Evolutionary conservation across 345 rosid genomes (phyloP).

Genomic region (Gossypium rotundifolium): DNA sequence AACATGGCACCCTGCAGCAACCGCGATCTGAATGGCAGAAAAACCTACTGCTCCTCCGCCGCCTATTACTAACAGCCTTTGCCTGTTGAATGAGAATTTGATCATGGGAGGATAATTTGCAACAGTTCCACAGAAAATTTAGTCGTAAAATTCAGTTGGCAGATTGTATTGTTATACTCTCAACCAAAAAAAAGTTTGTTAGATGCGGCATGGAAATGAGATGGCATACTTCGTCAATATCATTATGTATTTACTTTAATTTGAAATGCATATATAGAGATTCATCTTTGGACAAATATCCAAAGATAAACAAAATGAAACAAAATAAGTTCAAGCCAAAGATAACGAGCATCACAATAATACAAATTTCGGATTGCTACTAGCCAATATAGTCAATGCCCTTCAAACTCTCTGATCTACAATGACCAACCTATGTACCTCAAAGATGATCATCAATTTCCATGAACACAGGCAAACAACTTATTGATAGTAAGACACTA

Average conservation of each 20-base stretch:
- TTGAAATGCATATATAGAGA: neutral
- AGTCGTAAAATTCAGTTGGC: neutral
- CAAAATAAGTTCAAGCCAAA: neutral
- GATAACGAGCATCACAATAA: neutral
- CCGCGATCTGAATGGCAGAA: constrained; percentile 81
- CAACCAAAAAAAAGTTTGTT: neutral
- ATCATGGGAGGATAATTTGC: neutral
- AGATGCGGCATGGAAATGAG: neutral
- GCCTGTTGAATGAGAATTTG: constrained; percentile 41
- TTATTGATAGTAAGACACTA: neutral
- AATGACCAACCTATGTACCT: neutral
- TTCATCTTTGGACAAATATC: neutral
- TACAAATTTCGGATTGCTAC: neutral
- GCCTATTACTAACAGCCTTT: constrained; percentile 69
- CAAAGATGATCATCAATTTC: neutral
- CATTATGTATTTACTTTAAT: neutral
- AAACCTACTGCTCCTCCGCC: constrained; percentile 99
- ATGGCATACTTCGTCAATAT: neutral
- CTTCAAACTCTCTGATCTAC: neutral
- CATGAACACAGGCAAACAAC: neutral
- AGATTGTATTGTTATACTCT: neutral
- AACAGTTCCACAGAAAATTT: neutral
- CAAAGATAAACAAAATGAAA: neutral
- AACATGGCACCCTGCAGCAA: constrained; percentile 72
- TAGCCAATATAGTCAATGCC: neutral